Evolutionary conservation across 1,139 yeast genomes (phyloP).

Genomic region (Saccharomyces hybrid): DNA sequence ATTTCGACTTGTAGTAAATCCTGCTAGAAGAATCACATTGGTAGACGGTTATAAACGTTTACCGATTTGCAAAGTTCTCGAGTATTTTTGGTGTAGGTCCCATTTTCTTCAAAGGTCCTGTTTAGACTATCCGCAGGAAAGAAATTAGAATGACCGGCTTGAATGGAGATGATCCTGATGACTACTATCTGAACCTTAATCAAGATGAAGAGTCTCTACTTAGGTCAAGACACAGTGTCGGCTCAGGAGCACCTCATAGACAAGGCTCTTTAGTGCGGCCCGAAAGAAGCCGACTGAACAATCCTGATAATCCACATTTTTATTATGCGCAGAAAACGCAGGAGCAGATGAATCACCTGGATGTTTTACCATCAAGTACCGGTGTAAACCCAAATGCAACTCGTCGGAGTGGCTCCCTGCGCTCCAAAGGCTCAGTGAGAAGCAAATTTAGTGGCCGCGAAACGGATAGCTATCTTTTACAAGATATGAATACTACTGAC

Average conservation of each 20-base stretch:
- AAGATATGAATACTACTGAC: conserved; percentile 1
- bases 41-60: background rate
- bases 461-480: background rate
- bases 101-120: background rate
- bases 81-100: background rate
- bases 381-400: conserved; percentile 56
- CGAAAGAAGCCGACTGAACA: conserved; percentile 62
- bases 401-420: conserved; percentile 9
- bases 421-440: conserved; percentile 6
- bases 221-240: conserved; percentile 11
- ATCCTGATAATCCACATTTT: conserved; percentile 63
- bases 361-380: conserved; percentile 63
- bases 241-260: conserved; percentile 16
- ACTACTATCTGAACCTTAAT: conserved; percentile 14
- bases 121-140: background rate
- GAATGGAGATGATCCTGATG: conserved; percentile 13
- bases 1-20: background rate
- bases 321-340: conserved; percentile 79
- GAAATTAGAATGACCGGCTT: background rate
- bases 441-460: background rate
- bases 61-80: background rate
- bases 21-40: background rate
- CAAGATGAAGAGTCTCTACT: conserved; percentile 20
- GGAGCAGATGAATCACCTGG: conserved; percentile 55
- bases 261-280: conserved; percentile 62